These are phyloP conservation scores for Neurospora sp. DNA, from an alignment of 495 filamentous ascomycete genomes.

Conservation along the genomic window DNA sequence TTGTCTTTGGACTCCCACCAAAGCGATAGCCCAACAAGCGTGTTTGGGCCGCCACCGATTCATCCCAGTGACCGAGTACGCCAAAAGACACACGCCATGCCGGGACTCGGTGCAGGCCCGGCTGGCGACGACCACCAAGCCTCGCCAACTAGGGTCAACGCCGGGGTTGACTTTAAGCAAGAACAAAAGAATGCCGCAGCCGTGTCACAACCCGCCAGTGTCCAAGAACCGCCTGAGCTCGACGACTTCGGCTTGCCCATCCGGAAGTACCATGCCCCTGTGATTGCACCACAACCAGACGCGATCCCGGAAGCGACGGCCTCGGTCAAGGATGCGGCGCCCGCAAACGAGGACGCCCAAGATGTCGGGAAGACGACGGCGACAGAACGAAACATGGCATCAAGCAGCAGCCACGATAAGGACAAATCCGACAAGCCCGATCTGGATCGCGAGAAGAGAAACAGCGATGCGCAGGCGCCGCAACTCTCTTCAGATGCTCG, in stretches of 20 bases:
- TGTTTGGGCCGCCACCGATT: neutral
- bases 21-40: neutral
- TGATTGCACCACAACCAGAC: neutral
- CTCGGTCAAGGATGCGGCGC: neutral
- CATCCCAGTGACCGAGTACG: neutral
- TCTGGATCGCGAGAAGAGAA: neutral
- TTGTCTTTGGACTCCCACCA: neutral
- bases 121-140: constrained; percentile 14
- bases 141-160: neutral
- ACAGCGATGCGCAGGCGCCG: neutral
- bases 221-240: constrained; percentile 29
- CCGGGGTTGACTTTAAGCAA: neutral
- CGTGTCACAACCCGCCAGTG: neutral
- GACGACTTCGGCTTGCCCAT: constrained; percentile 51
- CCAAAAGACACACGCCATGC: constrained; percentile 9
- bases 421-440: constrained; percentile 3
- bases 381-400: neutral
- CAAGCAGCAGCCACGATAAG: neutral
- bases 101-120: constrained; percentile 14
- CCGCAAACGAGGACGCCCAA: neutral
- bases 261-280: constrained; percentile 24
- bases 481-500: constrained; percentile 3
- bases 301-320: neutral
- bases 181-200: neutral
- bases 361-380: neutral